Evolutionary conservation across 441 rosid genomes (phyloP).

Genomic region (Gossypium lobatum): DNA sequence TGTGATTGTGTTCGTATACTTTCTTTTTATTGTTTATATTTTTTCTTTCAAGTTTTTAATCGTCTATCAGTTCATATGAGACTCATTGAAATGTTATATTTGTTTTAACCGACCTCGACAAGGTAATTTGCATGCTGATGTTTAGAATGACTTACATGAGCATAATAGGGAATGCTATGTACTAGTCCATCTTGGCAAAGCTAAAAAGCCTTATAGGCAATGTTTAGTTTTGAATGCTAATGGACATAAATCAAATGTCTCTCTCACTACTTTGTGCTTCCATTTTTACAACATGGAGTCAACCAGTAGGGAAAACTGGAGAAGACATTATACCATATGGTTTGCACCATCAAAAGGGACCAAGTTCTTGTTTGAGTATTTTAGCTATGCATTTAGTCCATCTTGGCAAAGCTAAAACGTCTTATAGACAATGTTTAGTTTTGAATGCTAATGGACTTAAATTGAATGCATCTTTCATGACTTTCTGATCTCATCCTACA

Average conservation of each 20-base stretch:
- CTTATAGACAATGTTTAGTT: slow-evolving; percentile 6
- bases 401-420: slow-evolving; percentile 13
- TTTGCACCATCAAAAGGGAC: neutral
- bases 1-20: neutral
- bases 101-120: neutral
- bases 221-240: slow-evolving; percentile 16
- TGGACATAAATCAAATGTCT: slow-evolving; percentile 7
- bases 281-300: neutral
- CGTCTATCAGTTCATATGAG: neutral
- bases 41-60: neutral
- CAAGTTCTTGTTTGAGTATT: neutral
- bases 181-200: slow-evolving; percentile 20
- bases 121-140: neutral
- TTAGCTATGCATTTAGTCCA: slow-evolving; percentile 3
- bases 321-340: neutral
- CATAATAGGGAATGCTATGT: neutral
- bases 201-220: neutral
- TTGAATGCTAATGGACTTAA: slow-evolving; percentile 16
- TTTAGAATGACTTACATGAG: neutral
- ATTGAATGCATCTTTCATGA: neutral
- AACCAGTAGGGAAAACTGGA: neutral
- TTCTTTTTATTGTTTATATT: too few relatives aligned
- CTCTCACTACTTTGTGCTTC: neutral
- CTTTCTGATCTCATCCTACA: neutral
- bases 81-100: neutral